Evolutionary conservation across 306 rosid genomes (phyloP).

Genomic region (Amphicarpaea edgeworthii): DNA sequence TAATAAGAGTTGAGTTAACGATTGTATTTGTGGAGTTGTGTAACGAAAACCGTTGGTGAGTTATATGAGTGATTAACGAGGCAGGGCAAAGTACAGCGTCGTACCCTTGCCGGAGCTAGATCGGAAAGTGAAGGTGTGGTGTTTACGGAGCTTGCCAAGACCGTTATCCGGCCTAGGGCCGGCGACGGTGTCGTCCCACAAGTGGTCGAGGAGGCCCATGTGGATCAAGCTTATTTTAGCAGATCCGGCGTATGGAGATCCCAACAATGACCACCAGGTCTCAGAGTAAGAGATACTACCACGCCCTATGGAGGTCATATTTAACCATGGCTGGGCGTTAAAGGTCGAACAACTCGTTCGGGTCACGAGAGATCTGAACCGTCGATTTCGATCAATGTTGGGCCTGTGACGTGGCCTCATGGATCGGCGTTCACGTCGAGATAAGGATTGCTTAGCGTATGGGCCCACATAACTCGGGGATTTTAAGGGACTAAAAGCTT

Average conservation of each 20-base stretch:
- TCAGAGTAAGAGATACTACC: conserved; percentile 16
- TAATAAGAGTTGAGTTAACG: conserved; percentile 14
- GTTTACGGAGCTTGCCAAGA: conserved; percentile 89
- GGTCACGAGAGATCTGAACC: conserved; percentile 44
- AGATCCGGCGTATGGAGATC: conserved; percentile 44
- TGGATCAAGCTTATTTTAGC: conserved; percentile 46
- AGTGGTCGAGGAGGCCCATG: conserved; percentile 94
- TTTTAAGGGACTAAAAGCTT: not conserved
- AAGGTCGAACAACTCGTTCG: conserved; percentile 60
- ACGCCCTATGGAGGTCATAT: conserved; percentile 19
- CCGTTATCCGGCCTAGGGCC: conserved; percentile 90
- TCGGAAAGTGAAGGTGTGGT: conserved; percentile 53
- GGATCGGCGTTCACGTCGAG: conserved; percentile 56
- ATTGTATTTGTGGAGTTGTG: conserved; percentile 13
- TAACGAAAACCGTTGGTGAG: not conserved
- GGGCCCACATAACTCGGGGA: conserved; percentile 47
- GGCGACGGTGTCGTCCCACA: conserved; percentile 98
- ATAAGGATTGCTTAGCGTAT: conserved; percentile 60
- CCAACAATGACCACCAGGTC: conserved; percentile 33
- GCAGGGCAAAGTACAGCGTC: conserved; percentile 51
- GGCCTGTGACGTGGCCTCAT: conserved; percentile 54
- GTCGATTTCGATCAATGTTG: conserved; percentile 12
- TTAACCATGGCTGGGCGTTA: conserved; percentile 58
- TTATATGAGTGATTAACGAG: conserved; percentile 28
- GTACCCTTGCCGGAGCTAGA: conserved; percentile 74